Evolutionary conservation across 768 basidiomycete genomes (phyloP).

Genomic region (Boletus reticulatus): DNA sequence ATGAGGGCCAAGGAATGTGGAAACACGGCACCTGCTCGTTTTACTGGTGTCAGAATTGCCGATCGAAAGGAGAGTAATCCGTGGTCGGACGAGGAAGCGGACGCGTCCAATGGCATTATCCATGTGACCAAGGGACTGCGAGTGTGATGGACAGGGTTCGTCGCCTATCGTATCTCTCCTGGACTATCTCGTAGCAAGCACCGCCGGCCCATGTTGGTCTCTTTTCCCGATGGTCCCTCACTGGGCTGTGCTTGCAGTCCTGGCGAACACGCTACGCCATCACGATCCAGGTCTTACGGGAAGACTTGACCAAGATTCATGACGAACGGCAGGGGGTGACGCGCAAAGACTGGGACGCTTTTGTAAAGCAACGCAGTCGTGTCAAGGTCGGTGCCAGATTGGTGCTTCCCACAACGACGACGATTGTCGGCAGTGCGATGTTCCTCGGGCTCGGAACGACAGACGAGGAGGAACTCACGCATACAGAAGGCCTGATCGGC

Average conservation of each 20-base stretch:
- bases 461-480: constrained; percentile 66
- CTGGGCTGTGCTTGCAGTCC: constrained; percentile 54
- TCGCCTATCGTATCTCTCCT: constrained; percentile 34
- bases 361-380: constrained; percentile 68
- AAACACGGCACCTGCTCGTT: constrained; percentile 76
- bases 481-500: constrained; percentile 85
- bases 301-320: constrained; percentile 77
- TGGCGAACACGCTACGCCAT: constrained; percentile 64
- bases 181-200: constrained; percentile 50
- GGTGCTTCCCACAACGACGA: constrained; percentile 16
- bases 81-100: constrained; percentile 68
- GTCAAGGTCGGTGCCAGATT: constrained; percentile 33
- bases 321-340: constrained; percentile 70
- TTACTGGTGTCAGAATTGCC: constrained; percentile 86
- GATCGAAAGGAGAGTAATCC: constrained; percentile 77
- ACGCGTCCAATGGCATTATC: constrained; percentile 30
- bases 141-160: constrained; percentile 35
- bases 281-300: constrained; percentile 70
- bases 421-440: constrained; percentile 50
- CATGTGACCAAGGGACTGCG: constrained; percentile 43
- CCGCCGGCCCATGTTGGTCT: constrained; percentile 40
- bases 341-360: constrained; percentile 85
- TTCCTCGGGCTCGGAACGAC: constrained; percentile 66
- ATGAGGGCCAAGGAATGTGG: constrained; percentile 69
- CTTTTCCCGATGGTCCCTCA: constrained; percentile 22